phyloP scores from a whole-genome alignment of 257 asterid genomes.

The Eucommia ulmoides region DNA sequence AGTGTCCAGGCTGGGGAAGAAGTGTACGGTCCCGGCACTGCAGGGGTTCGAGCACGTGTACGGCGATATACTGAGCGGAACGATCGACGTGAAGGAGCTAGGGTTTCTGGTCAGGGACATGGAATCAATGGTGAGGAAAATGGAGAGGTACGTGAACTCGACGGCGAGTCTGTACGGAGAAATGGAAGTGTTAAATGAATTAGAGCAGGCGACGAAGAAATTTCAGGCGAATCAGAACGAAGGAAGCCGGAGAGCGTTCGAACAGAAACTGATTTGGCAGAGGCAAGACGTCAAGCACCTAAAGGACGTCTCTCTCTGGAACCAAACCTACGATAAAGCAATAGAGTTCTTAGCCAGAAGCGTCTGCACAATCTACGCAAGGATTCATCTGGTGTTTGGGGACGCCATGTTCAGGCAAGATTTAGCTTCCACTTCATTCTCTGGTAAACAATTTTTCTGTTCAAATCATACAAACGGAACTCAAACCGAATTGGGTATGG shows the following conservation, averaged over 20 bases:
- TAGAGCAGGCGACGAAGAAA: conserved; percentile 69
- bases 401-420: conserved; percentile 19
- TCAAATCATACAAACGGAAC: too few species aligned
- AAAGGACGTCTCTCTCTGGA: conserved; percentile 81
- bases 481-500: too few species aligned
- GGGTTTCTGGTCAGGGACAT: conserved; percentile 85
- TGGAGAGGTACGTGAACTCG: conserved; percentile 63
- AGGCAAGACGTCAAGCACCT: conserved; percentile 75
- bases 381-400: conserved; percentile 42
- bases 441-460: conserved; percentile 22
- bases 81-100: conserved; percentile 51
- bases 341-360: conserved; percentile 76
- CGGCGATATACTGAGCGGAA: conserved; percentile 63
- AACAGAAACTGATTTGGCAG: conserved; percentile 87
- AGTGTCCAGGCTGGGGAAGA: conserved; percentile 87
- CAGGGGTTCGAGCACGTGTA: conserved; percentile 97
- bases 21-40: conserved; percentile 68
- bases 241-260: conserved; percentile 61
- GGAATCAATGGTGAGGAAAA: conserved; percentile 76
- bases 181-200: conserved; percentile 66
- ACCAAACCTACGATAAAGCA: conserved; percentile 70
- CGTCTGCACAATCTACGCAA: conserved; percentile 57
- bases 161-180: conserved; percentile 51
- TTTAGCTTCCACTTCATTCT: conserved; percentile 8
- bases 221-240: conserved; percentile 68